Evolutionary conservation across 116 monocot species (phyloP).

Genomic region (Phalaenopsis hybrid): DNA sequence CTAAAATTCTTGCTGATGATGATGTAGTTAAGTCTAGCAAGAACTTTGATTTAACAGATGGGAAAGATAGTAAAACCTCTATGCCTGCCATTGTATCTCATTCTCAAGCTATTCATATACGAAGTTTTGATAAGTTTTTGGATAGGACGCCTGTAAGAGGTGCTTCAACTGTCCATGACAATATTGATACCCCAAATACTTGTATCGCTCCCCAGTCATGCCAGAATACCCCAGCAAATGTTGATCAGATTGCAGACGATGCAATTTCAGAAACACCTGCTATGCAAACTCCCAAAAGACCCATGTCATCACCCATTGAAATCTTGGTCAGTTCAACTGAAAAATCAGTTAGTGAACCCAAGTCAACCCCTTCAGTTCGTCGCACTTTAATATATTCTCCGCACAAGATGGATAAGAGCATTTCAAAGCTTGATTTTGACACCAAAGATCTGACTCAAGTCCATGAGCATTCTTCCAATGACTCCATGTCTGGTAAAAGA

Average conservation of each 20-base stretch:
- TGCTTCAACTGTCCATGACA: constrained; percentile 5
- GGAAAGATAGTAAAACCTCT: constrained; percentile 4
- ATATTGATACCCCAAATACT: constrained; percentile 14
- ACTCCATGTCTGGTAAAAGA: background rate
- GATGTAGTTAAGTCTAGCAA: background rate
- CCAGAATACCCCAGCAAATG: constrained; percentile 5
- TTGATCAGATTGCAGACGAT: constrained; percentile 8
- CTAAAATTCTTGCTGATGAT: constrained; percentile 17
- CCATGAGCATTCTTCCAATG: constrained; percentile 3
- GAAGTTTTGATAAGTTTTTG: constrained; percentile 13
- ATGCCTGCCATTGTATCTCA: background rate
- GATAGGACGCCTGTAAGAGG: constrained; percentile 29
- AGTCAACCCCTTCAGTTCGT: constrained; percentile 41
- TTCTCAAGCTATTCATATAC: constrained; percentile 9
- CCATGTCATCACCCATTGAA: constrained; percentile 27
- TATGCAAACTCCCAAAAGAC: constrained; percentile 49
- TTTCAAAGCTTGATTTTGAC: background rate
- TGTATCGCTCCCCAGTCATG: background rate
- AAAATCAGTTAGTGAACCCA: constrained; percentile 12
- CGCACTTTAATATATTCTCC: constrained; percentile 47
- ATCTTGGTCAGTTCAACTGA: constrained; percentile 21
- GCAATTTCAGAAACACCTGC: constrained; percentile 40
- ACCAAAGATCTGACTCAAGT: background rate
- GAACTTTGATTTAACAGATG: constrained; percentile 6
- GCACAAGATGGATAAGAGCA: constrained; percentile 20